Evolutionary conservation across 495 filamentous ascomycete genomes (phyloP).

Genomic region (Stereocaulon alpinum): DNA sequence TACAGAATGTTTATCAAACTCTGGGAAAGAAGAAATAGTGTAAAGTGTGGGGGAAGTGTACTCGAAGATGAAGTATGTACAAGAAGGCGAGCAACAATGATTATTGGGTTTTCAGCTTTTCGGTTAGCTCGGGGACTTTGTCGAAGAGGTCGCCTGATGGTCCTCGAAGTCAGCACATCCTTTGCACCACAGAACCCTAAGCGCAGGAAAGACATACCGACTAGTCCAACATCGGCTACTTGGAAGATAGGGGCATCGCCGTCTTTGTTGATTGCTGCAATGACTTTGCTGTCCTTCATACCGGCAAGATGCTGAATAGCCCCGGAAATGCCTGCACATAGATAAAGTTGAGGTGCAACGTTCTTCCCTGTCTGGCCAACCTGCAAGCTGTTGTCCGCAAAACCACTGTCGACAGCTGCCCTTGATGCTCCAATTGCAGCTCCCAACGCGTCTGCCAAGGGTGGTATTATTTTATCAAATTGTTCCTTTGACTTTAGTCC

Average conservation of each 20-base stretch:
- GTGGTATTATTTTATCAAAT: constrained; percentile 84
- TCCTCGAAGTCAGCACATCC: constrained; percentile 31
- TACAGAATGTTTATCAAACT: too few relatives aligned
- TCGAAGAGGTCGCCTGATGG: constrained; percentile 77
- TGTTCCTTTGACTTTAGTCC: constrained; percentile 96
- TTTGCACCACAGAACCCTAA: background rate
- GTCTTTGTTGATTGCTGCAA: constrained; percentile 98
- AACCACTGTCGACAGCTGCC: constrained; percentile 93
- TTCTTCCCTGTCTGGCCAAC: constrained; percentile 98
- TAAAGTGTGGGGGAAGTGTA: background rate
- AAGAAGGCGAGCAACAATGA: background rate
- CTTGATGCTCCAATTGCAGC: constrained; percentile 91
- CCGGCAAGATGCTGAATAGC: constrained; percentile 97
- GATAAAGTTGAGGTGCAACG: constrained; percentile 88
- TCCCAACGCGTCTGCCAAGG: constrained; percentile 81
- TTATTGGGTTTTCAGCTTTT: constrained; percentile 58
- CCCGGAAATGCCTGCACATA: constrained; percentile 90
- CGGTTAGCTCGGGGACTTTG: constrained; percentile 88
- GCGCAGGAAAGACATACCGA: background rate
- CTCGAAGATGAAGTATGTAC: constrained; percentile 3
- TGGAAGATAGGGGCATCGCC: constrained; percentile 96
- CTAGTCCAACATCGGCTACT: constrained; percentile 83
- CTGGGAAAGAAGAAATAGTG: background rate
- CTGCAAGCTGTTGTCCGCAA: constrained; percentile 98
- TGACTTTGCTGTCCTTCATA: constrained; percentile 99